A percentile compares a stretch with the other conserved stretches of the same genome.
phyloP scores from a whole-genome alignment of 257 asterid species.

The Rehmannia glutinosa region DNA sequence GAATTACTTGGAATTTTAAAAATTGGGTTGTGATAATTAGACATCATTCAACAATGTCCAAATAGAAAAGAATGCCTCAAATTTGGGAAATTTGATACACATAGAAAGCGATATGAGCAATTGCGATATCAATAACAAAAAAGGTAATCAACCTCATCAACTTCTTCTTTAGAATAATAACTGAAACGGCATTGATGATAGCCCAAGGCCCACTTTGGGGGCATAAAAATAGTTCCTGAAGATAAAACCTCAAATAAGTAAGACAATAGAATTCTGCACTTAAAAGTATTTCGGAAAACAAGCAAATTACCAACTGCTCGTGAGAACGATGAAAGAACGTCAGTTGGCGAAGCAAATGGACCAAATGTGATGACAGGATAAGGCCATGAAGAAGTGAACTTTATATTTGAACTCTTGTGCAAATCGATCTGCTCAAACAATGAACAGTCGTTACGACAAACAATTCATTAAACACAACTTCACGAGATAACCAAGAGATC shows the following conservation, averaged over 20 bases:
- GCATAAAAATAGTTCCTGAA: constrained; percentile 89
- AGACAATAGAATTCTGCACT: too few species aligned
- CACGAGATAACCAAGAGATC: constrained; percentile 6
- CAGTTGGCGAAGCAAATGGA: constrained; percentile 84
- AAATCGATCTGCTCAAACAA: constrained; percentile 68
- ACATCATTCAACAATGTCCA: too few species aligned
- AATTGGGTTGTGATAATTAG: too few species aligned
- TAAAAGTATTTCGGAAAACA: background rate
- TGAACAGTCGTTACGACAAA: constrained; percentile 11
- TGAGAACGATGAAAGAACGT: constrained; percentile 72
- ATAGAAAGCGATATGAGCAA: background rate
- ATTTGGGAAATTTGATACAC: background rate
- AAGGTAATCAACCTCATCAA: constrained; percentile 63
- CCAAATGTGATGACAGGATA: constrained; percentile 87
- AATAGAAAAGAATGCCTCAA: background rate
- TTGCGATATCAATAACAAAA: background rate
- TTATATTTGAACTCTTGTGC: constrained; percentile 56
- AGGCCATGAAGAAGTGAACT: constrained; percentile 51
- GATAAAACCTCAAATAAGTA: constrained; percentile 10
- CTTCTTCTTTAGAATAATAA: constrained; percentile 73
- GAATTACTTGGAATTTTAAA: too few species aligned
- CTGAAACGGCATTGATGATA: constrained; percentile 99
- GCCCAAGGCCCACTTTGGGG: constrained; percentile 97
- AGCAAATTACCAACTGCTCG: constrained; percentile 68
- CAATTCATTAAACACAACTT: background rate